Percentiles rank a stretch among this genome's conserved stretches.
Conservation (phyloP, 176 grass and related monocot genomes). For the Rhynchospora breviuscula region DNA sequence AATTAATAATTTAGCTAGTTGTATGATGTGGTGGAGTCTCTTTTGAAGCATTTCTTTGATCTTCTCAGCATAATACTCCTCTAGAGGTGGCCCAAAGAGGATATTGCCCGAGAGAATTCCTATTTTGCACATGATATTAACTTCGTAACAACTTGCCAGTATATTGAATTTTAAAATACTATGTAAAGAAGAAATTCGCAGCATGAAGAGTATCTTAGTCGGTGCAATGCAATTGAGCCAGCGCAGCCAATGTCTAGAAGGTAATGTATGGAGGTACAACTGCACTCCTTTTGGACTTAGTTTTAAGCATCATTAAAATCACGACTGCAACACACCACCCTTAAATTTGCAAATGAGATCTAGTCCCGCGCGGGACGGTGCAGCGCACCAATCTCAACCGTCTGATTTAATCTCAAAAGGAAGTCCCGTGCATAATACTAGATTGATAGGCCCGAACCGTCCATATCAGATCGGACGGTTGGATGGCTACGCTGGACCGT, state of each 20-base stretch:
- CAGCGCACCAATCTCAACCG: too few species aligned
- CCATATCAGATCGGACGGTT: too few species aligned
- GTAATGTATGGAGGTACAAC: background rate
- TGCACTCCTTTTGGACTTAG: background rate
- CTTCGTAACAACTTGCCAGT: background rate
- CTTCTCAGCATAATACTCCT: conserved; percentile 80
- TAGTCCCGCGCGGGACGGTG: too few species aligned
- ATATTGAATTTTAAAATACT: background rate
- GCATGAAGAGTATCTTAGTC: background rate
- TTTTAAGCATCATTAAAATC: too few species aligned
- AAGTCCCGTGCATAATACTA: too few species aligned
- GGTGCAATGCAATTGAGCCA: background rate
- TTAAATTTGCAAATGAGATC: background rate
- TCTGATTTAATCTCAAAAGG: too few species aligned
- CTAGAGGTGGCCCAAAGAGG: conserved; percentile 75
- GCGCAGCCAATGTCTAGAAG: background rate
- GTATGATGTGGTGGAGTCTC: conserved; percentile 24
- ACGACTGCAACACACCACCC: background rate
- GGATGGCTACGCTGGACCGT: too few species aligned
- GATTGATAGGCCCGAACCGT: too few species aligned
- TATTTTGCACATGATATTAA: conserved; percentile 27
- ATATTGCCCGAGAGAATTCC: conserved; percentile 80
- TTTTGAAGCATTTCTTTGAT: conserved; percentile 51
- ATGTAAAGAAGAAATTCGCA: background rate
- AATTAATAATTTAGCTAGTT: conserved; percentile 27